Percentiles rank a stretch among this genome's conserved stretches.
Conservation (phyloP, 2,329 filamentous ascomycete species). For the Colletotrichum chlorophyti region DNA sequence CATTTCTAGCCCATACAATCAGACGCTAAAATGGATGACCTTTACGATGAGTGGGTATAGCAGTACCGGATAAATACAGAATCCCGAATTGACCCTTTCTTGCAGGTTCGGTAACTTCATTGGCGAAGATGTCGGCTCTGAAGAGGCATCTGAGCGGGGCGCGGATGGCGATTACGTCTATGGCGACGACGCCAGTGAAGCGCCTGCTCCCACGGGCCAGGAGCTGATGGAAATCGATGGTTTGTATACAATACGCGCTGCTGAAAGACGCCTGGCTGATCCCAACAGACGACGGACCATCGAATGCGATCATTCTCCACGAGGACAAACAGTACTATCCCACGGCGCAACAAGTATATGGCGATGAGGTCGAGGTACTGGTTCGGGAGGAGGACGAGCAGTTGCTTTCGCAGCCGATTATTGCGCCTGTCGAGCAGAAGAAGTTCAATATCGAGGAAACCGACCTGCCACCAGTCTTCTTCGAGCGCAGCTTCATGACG, state of each 20-base stretch:
- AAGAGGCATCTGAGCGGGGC: constrained; percentile 82
- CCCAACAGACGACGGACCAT: constrained; percentile 70
- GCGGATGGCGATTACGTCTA: constrained; percentile 82
- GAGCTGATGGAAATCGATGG: constrained; percentile 95
- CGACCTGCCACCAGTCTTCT: constrained; percentile 87
- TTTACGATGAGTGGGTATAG: constrained; percentile 84
- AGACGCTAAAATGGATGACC: constrained; percentile 77
- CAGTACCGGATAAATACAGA: background rate
- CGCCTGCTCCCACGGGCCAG: constrained; percentile 71
- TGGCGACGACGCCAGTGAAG: constrained; percentile 74
- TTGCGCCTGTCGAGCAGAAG: constrained; percentile 91
- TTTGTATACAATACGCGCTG: constrained; percentile 42
- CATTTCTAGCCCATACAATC: constrained; percentile 2
- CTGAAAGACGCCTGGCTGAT: background rate
- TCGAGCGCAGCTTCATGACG: constrained; percentile 89
- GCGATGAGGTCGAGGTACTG: constrained; percentile 90
- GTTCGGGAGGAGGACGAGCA: constrained; percentile 98
- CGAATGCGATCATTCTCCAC: constrained; percentile 96
- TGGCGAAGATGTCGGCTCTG: constrained; percentile 85
- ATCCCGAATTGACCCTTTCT: background rate
- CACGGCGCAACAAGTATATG: constrained; percentile 95
- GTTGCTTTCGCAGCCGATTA: constrained; percentile 88
- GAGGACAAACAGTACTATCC: constrained; percentile 99
- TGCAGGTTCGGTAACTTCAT: constrained; percentile 96
- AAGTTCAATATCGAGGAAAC: constrained; percentile 95